Percentiles rank a stretch among this genome's conserved stretches.
These are phyloP conservation scores for Metarhizium album DNA, from an alignment of 2,329 filamentous ascomycete genomes.

Conservation along the genomic window DNA sequence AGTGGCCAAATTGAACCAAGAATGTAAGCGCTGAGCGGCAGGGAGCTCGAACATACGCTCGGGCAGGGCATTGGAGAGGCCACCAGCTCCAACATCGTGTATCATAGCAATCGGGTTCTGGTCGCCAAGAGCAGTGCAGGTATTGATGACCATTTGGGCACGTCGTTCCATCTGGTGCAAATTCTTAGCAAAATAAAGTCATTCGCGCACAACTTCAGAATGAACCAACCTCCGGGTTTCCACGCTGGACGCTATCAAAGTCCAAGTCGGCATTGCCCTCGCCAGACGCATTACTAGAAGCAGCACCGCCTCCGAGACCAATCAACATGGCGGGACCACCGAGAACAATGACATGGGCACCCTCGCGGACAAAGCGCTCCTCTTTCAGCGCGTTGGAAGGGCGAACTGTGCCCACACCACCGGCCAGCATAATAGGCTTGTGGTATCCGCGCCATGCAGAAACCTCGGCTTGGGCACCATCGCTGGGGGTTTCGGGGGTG, in stretches of 20 bases:
- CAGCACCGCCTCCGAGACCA: constrained; percentile 87
- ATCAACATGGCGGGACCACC: constrained; percentile 97
- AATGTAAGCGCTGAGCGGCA: not conserved
- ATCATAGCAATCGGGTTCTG: constrained; percentile 92
- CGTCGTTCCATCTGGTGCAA: constrained; percentile 61
- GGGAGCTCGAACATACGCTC: constrained; percentile 36
- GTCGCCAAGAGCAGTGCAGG: constrained; percentile 73
- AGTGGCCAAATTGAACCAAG: not conserved
- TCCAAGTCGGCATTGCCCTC: constrained; percentile 87
- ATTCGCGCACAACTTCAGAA: not conserved
- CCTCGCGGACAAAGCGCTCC: constrained; percentile 65
- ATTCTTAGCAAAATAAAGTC: not conserved
- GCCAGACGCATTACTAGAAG: constrained; percentile 79
- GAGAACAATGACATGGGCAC: constrained; percentile 85
- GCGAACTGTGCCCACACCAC: constrained; percentile 84
- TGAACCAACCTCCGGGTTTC: constrained; percentile 62
- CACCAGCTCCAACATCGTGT: constrained; percentile 93
- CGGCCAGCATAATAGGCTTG: constrained; percentile 98
- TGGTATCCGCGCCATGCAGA: constrained; percentile 72
- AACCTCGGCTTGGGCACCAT: constrained; percentile 27
- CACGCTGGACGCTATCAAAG: constrained; percentile 93
- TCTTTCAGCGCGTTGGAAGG: constrained; percentile 87
- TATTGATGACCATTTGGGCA: constrained; percentile 96
- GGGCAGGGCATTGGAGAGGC: constrained; percentile 63
- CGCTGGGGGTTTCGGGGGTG: constrained; percentile 25